Percentiles rank a stretch among this genome's conserved stretches.
phyloP scores from a whole-genome alignment of 306 rosid species.

The Argentina anserina region DNA sequence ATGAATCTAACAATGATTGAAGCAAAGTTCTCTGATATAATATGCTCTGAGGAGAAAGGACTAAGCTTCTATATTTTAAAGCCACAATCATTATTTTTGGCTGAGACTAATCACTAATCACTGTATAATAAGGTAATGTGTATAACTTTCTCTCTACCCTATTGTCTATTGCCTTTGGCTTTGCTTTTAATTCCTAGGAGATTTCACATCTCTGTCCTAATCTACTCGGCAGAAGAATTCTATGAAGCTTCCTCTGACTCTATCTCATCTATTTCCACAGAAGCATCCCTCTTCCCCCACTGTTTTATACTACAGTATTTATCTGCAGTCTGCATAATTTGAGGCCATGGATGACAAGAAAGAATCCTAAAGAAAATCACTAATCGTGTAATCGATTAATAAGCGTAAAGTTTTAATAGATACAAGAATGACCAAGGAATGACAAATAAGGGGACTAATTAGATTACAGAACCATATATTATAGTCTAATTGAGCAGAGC shows the following conservation, averaged over 20 bases:
- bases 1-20: conserved; percentile 19
- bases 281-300: background rate
- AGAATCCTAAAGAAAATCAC: background rate
- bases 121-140: background rate
- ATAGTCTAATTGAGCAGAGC: background rate
- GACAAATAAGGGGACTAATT: background rate
- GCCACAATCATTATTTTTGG: background rate
- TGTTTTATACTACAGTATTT: background rate
- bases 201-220: conserved; percentile 33
- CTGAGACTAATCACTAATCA: background rate
- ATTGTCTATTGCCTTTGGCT: conserved; percentile 36
- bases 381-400: background rate
- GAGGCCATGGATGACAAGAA: background rate
- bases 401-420: background rate
- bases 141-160: conserved; percentile 32
- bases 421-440: conserved; percentile 13
- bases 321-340: background rate
- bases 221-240: background rate
- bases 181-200: conserved; percentile 19
- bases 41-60: background rate
- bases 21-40: conserved; percentile 9
- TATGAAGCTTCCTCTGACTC: background rate
- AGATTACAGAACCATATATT: too few species aligned
- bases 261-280: conserved; percentile 3
- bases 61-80: background rate